A percentile compares a stretch with the other conserved stretches of the same genome.
These are phyloP conservation scores for Fragaria iinumae DNA, from an alignment of 306 rosid genomes.

Conservation along the genomic window DNA sequence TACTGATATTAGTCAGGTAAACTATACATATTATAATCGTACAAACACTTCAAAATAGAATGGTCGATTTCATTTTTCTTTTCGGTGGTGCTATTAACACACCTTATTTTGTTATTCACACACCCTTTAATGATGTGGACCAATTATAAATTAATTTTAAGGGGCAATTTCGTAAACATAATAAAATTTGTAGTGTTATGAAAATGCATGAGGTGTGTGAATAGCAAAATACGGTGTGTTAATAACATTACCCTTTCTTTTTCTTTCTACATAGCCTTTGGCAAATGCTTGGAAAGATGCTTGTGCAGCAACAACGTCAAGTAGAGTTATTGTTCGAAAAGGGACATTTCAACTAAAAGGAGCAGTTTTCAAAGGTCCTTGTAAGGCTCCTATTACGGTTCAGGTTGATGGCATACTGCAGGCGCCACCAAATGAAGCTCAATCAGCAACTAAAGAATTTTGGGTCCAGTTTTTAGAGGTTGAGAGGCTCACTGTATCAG, in stretches of 20 bases:
- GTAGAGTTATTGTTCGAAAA: slow-evolving; percentile 23
- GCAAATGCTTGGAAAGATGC: slow-evolving; percentile 35
- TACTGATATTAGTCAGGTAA: slow-evolving; percentile 16
- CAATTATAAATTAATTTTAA: too few relatives aligned
- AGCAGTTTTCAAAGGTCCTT: slow-evolving; percentile 39
- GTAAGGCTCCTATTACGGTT: slow-evolving; percentile 38
- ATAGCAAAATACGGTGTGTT: too few relatives aligned
- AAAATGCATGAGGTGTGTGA: too few relatives aligned
- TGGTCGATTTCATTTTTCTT: neutral
- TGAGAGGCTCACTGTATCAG: slow-evolving; percentile 27
- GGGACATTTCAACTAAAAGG: slow-evolving; percentile 24
- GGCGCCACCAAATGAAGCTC: slow-evolving; percentile 25
- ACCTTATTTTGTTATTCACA: too few relatives aligned
- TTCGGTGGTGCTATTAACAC: too few relatives aligned
- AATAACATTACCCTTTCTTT: too few relatives aligned
- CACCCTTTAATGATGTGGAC: too few relatives aligned
- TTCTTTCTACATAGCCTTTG: slow-evolving; percentile 25
- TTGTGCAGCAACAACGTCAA: slow-evolving; percentile 23
- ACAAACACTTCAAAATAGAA: neutral
- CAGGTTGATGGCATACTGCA: slow-evolving; percentile 29
- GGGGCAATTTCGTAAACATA: too few relatives aligned
- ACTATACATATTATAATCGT: neutral
- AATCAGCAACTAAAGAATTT: neutral
- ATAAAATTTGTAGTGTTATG: too few relatives aligned
- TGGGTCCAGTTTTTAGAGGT: slow-evolving; percentile 35